Conservation (phyloP, 2,329 filamentous ascomycete genomes). For the Arthrobotrys entomopaga region DNA sequence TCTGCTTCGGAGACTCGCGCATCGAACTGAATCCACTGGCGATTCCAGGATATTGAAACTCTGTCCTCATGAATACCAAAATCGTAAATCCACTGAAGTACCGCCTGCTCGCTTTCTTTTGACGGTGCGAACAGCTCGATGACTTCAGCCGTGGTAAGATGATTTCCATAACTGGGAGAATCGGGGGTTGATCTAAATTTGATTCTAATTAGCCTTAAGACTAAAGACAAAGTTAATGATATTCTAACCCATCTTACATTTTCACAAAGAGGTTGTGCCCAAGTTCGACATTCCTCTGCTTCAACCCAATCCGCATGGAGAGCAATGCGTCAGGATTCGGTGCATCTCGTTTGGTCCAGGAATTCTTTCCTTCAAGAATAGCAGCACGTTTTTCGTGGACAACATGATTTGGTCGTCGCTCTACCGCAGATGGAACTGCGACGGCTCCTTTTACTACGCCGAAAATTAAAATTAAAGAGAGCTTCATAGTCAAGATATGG, state of each 20-base stretch:
- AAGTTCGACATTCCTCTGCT: constrained; percentile 64
- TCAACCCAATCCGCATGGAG: constrained; percentile 65
- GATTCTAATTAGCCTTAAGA: too few species aligned
- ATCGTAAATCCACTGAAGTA: constrained; percentile 62
- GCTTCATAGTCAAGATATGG: neutral
- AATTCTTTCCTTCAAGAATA: constrained; percentile 55
- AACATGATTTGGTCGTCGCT: constrained; percentile 60
- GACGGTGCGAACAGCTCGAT: constrained; percentile 63
- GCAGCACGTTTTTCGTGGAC: constrained; percentile 63
- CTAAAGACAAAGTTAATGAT: too few species aligned
- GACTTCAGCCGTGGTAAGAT: constrained; percentile 62
- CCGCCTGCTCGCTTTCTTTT: constrained; percentile 60
- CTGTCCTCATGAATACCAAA: constrained; percentile 60
- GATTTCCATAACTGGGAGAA: constrained; percentile 63
- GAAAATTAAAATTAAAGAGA: neutral
- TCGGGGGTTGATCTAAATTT: constrained; percentile 60
- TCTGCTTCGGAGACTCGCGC: constrained; percentile 62
- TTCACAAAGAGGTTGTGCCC: constrained; percentile 65
- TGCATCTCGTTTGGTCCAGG: constrained; percentile 62
- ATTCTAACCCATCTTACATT: constrained; percentile 56
- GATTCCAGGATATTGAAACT: constrained; percentile 61
- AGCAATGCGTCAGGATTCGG: constrained; percentile 60
- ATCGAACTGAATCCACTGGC: constrained; percentile 64
- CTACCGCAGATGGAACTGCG: constrained; percentile 58
- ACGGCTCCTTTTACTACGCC: neutral